Percentiles rank a stretch among this genome's conserved stretches.
These are phyloP conservation scores for Akanthomyces lecanii DNA, from an alignment of 2,329 filamentous ascomycete genomes.

Conservation along the genomic window DNA sequence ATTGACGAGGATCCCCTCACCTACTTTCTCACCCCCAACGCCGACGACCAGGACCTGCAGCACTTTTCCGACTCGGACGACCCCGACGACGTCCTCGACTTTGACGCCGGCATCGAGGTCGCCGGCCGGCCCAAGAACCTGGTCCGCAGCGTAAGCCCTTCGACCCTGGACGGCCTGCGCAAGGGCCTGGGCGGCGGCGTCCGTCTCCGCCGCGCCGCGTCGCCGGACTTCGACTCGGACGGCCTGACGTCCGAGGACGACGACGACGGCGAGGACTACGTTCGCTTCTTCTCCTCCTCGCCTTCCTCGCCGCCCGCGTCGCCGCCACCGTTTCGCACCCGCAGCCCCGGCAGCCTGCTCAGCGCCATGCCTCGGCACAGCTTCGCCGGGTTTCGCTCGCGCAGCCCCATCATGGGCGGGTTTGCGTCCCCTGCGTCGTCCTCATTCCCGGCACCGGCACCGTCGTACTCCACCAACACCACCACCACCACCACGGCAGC, in stretches of 20 bases:
- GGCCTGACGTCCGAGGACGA: conserved; percentile 44
- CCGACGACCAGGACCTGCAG: conserved; percentile 18
- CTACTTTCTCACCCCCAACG: conserved; percentile 52
- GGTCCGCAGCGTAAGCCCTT: conserved; percentile 54
- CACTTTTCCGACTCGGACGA: conserved; percentile 22
- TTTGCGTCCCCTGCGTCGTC: conserved; percentile 30
- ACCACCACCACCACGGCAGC: conserved; percentile 23
- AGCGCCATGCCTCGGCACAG: conserved; percentile 26
- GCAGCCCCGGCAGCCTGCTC: neutral
- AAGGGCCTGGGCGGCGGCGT: conserved; percentile 28
- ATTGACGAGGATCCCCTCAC: conserved; percentile 52
- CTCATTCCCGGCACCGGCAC: conserved; percentile 29
- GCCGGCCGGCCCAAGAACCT: conserved; percentile 40
- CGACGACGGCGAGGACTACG: conserved; percentile 48
- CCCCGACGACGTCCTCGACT: conserved; percentile 42
- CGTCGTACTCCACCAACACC: conserved; percentile 16
- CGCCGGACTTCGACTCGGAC: conserved; percentile 38
- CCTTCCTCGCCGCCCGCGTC: conserved; percentile 38
- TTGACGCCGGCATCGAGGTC: conserved; percentile 56
- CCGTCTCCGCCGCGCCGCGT: conserved; percentile 25
- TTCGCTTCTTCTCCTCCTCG: conserved; percentile 42
- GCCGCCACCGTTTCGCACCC: conserved; percentile 21
- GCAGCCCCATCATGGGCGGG: conserved; percentile 31
- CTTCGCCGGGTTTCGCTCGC: conserved; percentile 32
- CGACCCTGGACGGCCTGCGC: conserved; percentile 48